Evolutionary conservation across 352 stramenopile species (phyloP), one percentile per base, ranked within the genome.

Genomic region (Detonula confervacea): DNA sequence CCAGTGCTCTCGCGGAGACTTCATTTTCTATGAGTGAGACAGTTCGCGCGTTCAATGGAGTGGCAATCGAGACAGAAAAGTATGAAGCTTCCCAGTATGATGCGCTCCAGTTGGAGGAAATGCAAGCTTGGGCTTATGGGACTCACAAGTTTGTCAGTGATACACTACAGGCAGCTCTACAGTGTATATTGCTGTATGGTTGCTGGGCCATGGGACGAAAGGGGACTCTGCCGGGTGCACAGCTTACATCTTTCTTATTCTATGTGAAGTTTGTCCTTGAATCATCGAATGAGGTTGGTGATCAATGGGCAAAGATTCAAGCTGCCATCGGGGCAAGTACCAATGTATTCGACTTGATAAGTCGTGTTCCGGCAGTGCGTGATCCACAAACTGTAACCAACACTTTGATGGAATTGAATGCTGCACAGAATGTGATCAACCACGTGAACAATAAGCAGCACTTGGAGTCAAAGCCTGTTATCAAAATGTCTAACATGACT

Each of bases 221-320:
- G 25, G 83, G 83, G 16, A 73, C 72, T 24, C 49, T 93, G 5
- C 74, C 84, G 22, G 77, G 82, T 35, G 63, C 70, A 25, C 52
- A 91, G 47, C 60, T 93, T 27, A 92, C 88, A 47, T 90, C 81
- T n/a, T 93, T 93, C 59, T 77, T 93, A 59, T 91, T 92, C 72
- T 93, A 93, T 67, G 84, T 87, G 0, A 88, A 90, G 55, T 92
- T 91, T 74, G 84, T 93, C 4, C 66, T 91, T 30, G 86, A 92
- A 72, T 91, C 86, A 16, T 88, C 79, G 2, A 92, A 91, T 72
- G 88, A 92, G 73, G 84, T 92, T 35, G 84, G 86, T 22, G 87
- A 92, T 77, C 86, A 93, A 72, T 93, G 87, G 86, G 87, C 87
- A n/a, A 92, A 92, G 66, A 90, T 93, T 54, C 84, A 91, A 64